Conservation (phyloP, 1,284 basidiomycete genomes). For the Pterulicium gracile region DNA sequence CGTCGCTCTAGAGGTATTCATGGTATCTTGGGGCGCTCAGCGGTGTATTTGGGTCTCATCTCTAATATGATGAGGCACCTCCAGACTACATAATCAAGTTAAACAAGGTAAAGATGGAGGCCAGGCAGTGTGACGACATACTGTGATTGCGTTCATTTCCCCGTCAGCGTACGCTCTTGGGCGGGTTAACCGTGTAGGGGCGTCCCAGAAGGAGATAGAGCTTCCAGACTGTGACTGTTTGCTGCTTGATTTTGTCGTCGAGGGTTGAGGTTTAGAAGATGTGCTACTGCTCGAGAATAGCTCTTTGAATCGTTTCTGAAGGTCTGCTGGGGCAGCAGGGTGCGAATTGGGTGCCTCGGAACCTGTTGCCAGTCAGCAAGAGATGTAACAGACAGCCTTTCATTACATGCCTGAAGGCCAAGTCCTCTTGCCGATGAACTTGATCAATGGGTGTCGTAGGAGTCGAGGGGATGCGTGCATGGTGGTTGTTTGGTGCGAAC, state of each 20-base stretch:
- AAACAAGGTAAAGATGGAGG: not conserved
- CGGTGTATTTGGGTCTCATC: too few species aligned
- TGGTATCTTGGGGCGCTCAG: too few species aligned
- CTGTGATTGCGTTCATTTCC: not conserved
- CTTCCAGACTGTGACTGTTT: not conserved
- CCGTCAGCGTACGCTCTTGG: not conserved
- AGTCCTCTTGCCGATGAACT: not conserved
- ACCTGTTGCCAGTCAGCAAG: not conserved
- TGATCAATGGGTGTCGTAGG: not conserved
- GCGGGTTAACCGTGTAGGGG: not conserved
- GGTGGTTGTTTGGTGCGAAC: not conserved
- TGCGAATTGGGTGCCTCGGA: not conserved
- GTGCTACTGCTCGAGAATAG: not conserved
- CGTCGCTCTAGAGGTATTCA: too few species aligned
- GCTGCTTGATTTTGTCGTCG: not conserved
- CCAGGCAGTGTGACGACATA: not conserved
- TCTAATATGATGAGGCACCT: not conserved
- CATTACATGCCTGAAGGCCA: not conserved
- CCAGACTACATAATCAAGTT: not conserved
- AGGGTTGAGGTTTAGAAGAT: not conserved
- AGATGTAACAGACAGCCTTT: not conserved
- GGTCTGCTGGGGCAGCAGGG: not conserved
- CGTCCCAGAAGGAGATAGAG: not conserved
- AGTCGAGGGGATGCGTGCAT: not conserved
- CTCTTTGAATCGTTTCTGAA: not conserved